Conservation (phyloP, 345 rosid genomes). For the Pistacia integerrima region DNA sequence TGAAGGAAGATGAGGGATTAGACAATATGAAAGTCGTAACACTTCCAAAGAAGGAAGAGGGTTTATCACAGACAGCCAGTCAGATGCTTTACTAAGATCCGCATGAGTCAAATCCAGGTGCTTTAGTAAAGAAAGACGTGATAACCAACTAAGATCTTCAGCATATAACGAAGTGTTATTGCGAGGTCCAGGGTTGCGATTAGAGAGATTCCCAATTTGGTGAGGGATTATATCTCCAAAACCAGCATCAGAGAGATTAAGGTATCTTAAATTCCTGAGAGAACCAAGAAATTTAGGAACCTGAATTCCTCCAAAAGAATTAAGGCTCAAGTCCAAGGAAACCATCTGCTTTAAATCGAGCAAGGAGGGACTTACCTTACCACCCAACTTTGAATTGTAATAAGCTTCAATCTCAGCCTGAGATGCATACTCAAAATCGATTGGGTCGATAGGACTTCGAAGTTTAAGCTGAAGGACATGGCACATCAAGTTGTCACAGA, state of each 20-base stretch:
- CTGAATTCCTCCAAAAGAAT: constrained; percentile 11
- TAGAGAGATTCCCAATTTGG: constrained; percentile 32
- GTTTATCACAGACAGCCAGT: no score
- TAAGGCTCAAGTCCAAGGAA: constrained; percentile 27
- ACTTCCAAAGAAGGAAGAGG: no score
- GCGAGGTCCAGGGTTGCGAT: constrained; percentile 18
- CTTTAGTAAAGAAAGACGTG: no score
- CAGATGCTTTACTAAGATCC: no score
- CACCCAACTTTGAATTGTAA: neutral
- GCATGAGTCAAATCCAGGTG: no score
- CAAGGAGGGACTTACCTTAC: constrained; percentile 28
- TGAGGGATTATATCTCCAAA: constrained; percentile 29
- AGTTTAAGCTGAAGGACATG: constrained; percentile 25
- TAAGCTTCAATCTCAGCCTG: neutral
- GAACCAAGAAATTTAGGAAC: constrained; percentile 15
- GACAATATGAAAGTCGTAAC: no score
- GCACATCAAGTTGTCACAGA: constrained; percentile 25
- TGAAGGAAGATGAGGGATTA: no score
- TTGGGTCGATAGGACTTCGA: neutral
- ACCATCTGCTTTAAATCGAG: constrained; percentile 22
- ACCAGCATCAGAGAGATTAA: constrained; percentile 22
- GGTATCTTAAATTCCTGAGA: constrained; percentile 8
- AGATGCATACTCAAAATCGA: no score
- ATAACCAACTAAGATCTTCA: constrained; percentile 31
- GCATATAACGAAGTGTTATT: neutral